Conservation (phyloP, 768 basidiomycete species). For the Mycena crocata region DNA sequence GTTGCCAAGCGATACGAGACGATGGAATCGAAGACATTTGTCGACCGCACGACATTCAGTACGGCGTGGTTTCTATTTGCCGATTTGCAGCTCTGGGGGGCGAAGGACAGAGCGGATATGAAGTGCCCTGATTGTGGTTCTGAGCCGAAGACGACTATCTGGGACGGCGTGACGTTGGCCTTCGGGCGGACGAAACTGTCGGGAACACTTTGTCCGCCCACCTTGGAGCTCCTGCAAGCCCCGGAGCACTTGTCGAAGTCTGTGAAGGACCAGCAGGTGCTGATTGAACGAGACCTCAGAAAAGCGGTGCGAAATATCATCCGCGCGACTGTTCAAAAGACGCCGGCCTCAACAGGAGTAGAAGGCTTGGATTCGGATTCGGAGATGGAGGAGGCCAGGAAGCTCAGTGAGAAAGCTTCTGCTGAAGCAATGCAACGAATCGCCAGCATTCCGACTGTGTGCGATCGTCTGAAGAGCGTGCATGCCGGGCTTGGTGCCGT, state of each 20-base stretch:
- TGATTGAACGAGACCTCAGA: constrained; percentile 9
- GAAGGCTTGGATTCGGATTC: too few relatives aligned
- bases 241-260: background rate
- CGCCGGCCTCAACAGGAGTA: too few relatives aligned
- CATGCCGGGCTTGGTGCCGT: too few relatives aligned
- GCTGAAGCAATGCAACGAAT: too few relatives aligned
- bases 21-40: constrained; percentile 35
- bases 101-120: constrained; percentile 41
- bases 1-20: constrained; percentile 10
- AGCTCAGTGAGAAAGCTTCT: too few relatives aligned
- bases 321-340: too few relatives aligned
- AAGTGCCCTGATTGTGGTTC: constrained; percentile 42
- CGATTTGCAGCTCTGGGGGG: constrained; percentile 36
- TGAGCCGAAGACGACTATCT: constrained; percentile 43
- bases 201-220: constrained; percentile 40
- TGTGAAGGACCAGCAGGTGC: background rate
- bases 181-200: constrained; percentile 43
- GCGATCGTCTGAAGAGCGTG: too few relatives aligned
- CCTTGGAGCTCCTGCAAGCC: constrained; percentile 24
- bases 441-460: too few relatives aligned
- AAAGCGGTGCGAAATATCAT: background rate
- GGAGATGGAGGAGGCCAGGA: too few relatives aligned
- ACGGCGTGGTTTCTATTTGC: constrained; percentile 49
- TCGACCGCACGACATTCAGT: constrained; percentile 43
- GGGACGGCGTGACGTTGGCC: constrained; percentile 47